phyloP scores from a whole-genome alignment of 129 eudicot species.

The Chrysanthemum seticuspe region DNA sequence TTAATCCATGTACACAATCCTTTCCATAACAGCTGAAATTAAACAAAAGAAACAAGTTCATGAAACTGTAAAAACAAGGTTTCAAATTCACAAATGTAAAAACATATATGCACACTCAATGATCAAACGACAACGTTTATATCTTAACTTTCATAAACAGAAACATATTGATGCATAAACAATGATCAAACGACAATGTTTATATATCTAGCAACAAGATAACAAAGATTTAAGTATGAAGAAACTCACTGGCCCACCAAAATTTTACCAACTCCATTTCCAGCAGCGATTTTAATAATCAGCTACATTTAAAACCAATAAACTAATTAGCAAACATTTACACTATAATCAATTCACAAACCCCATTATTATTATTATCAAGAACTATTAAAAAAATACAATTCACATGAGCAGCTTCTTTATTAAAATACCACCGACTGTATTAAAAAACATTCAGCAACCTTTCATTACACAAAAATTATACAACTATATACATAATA shows the following conservation, averaged over 20 bases:
- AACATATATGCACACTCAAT: no score
- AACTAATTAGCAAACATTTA: conserved; percentile 5
- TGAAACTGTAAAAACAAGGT: no score
- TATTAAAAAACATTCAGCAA: no score
- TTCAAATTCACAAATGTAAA: no score
- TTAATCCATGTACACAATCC: no score
- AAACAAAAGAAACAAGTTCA: no score
- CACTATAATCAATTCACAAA: conserved; percentile 5
- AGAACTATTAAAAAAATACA: neutral
- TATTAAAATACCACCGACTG: conserved; percentile 65
- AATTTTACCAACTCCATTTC: conserved; percentile 92
- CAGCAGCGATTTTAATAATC: conserved; percentile 93
- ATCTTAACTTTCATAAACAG: neutral
- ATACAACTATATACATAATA: neutral
- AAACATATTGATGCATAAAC: neutral
- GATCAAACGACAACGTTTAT: neutral
- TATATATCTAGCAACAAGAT: neutral
- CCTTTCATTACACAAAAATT: no score
- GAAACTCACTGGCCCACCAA: conserved; percentile 90
- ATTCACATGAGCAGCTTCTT: conserved; percentile 91
- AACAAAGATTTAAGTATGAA: conserved; percentile 9
- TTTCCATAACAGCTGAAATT: no score
- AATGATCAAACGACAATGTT: neutral
- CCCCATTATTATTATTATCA: conserved; percentile 3
- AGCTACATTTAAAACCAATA: conserved; percentile 47